Conservation (phyloP, 441 rosid species). For the Populus tomentosa region DNA sequence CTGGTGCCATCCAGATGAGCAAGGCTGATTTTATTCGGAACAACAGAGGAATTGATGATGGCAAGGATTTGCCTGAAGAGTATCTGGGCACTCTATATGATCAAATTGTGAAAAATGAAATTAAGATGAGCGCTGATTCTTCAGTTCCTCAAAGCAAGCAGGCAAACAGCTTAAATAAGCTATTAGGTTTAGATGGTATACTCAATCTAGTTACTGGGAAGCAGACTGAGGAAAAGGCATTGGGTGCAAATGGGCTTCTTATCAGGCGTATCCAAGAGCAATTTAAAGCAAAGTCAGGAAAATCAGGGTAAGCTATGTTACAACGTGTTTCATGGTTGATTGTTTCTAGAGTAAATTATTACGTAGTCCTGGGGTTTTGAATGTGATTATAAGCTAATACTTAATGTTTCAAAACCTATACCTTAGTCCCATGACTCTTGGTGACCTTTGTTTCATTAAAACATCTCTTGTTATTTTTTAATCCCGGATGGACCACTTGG, state of each 20-base stretch:
- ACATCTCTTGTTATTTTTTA: too few species aligned
- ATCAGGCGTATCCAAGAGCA: constrained; percentile 94
- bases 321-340: neutral
- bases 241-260: constrained; percentile 96
- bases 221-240: constrained; percentile 84
- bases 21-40: constrained; percentile 87
- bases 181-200: constrained; percentile 92
- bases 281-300: constrained; percentile 86
- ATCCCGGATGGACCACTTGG: too few species aligned
- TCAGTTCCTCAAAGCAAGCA: constrained; percentile 85
- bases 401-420: too few species aligned
- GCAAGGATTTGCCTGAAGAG: constrained; percentile 96
- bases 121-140: constrained; percentile 82
- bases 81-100: constrained; percentile 81
- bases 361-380: too few species aligned
- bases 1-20: constrained; percentile 62
- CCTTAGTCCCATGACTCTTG: too few species aligned
- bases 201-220: constrained; percentile 83
- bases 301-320: constrained; percentile 75
- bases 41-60: constrained; percentile 96
- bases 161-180: constrained; percentile 79
- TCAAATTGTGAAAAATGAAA: constrained; percentile 88
- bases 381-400: too few species aligned
- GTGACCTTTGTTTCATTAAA: too few species aligned
- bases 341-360: neutral